Evolutionary conservation across 441 rosid species (phyloP).

Genomic region (Populus hybrid): DNA sequence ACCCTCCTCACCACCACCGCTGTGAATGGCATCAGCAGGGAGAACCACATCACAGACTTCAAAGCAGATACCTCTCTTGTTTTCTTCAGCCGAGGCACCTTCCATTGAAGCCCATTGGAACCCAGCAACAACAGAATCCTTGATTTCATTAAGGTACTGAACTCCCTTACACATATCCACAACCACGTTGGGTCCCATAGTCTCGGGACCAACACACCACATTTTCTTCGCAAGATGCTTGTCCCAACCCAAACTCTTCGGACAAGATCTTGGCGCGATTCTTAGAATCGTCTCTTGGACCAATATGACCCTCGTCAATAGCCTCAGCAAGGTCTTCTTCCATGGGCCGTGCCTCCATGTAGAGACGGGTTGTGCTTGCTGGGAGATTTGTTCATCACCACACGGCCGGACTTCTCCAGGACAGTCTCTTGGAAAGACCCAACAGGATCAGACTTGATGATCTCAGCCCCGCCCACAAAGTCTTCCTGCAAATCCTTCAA

Average conservation of each 20-base stretch:
- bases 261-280: conserved; percentile 41
- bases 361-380: conserved; percentile 53
- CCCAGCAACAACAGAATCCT: conserved; percentile 55
- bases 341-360: conserved; percentile 40
- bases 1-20: conserved; percentile 57
- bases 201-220: conserved; percentile 58
- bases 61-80: conserved; percentile 53
- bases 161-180: conserved; percentile 23
- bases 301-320: conserved; percentile 45
- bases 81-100: conserved; percentile 49
- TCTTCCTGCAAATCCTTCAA: conserved; percentile 40
- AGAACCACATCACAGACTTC: conserved; percentile 56
- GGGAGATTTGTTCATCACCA: conserved; percentile 49
- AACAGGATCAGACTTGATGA: conserved; percentile 43
- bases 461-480: conserved; percentile 53
- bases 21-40: conserved; percentile 49
- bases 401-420: conserved; percentile 41
- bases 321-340: conserved; percentile 43
- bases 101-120: conserved; percentile 61
- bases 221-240: conserved; percentile 55
- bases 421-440: conserved; percentile 53
- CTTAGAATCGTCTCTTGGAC: conserved; percentile 55
- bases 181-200: conserved; percentile 56
- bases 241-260: conserved; percentile 53
- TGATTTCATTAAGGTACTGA: conserved; percentile 48